Conservation (phyloP, 129 eudicot species). For the Apium graveolens region DNA sequence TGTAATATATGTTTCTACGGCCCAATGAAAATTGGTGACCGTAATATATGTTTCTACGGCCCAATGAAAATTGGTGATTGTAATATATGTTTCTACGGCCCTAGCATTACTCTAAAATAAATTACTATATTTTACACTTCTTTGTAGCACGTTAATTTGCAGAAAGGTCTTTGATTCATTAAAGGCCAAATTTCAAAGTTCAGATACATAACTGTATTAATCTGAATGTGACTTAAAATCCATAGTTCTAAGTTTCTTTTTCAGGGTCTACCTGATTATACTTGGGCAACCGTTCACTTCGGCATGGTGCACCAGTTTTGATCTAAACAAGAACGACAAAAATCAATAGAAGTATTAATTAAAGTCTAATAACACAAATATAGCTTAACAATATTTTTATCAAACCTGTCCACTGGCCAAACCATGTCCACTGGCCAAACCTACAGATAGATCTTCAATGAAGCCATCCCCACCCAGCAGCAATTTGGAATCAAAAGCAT, state of each 20-base stretch:
- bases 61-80: too few relatives aligned
- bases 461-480: conserved; percentile 99
- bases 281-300: conserved; percentile 90
- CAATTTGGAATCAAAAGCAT: conserved; percentile 88
- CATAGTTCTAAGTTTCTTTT: neutral
- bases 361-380: neutral
- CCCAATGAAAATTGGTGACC: too few relatives aligned
- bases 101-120: neutral
- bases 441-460: conserved; percentile 93
- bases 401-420: conserved; percentile 96
- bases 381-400: neutral
- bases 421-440: conserved; percentile 97
- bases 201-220: neutral
- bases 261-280: conserved; percentile 71
- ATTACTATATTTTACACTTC: neutral
- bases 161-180: neutral
- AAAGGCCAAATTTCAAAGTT: neutral
- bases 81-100: too few relatives aligned
- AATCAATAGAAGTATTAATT: neutral
- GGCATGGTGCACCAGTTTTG: conserved; percentile 96
- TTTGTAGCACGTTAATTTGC: neutral
- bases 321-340: conserved; percentile 25
- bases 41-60: too few relatives aligned
- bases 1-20: too few relatives aligned
- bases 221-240: neutral